Percentiles rank a stretch among this genome's conserved stretches.
These are phyloP conservation scores for Biscogniauxia marginata DNA, from an alignment of 2,329 filamentous ascomycete genomes.

Conservation along the genomic window DNA sequence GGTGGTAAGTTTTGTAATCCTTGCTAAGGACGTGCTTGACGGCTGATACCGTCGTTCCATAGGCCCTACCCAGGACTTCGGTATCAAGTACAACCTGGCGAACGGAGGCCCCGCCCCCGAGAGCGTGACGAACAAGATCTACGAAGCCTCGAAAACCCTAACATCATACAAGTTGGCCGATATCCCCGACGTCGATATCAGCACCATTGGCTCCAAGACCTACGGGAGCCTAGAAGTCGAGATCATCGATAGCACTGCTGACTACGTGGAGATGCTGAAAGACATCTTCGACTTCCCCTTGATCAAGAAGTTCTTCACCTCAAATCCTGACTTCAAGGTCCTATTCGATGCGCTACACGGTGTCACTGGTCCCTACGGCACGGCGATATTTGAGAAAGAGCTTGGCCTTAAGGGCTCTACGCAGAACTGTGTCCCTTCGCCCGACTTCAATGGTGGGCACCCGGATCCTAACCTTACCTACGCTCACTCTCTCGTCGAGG, in stretches of 20 bases:
- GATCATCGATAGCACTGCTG: conserved; percentile 86
- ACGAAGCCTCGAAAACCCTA: conserved; percentile 83
- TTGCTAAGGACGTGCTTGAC: background rate
- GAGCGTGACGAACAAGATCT: conserved; percentile 97
- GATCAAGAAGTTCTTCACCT: conserved; percentile 89
- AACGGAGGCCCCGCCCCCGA: conserved; percentile 96
- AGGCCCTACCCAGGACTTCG: conserved; percentile 94
- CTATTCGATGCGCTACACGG: conserved; percentile 93
- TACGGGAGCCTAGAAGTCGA: conserved; percentile 91
- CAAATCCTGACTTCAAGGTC: conserved; percentile 90
- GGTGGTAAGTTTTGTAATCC: conserved; percentile 63
- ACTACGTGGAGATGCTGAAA: conserved; percentile 95
- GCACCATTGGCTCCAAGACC: conserved; percentile 76
- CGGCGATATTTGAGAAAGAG: conserved; percentile 92
- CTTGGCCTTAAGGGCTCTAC: conserved; percentile 75
- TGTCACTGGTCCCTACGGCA: conserved; percentile 93
- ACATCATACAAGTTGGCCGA: conserved; percentile 89
- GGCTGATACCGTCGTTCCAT: conserved; percentile 9
- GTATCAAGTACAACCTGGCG: conserved; percentile 98
- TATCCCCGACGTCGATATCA: conserved; percentile 82
- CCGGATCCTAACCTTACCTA: conserved; percentile 98
- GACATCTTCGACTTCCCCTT: conserved; percentile 97
- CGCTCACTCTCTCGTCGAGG: conserved; percentile 89
- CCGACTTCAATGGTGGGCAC: conserved; percentile 96
- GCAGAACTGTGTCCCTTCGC: conserved; percentile 89